Evolutionary conservation across 805 yeast species (phyloP).

Genomic region (Kazachstania africana): DNA sequence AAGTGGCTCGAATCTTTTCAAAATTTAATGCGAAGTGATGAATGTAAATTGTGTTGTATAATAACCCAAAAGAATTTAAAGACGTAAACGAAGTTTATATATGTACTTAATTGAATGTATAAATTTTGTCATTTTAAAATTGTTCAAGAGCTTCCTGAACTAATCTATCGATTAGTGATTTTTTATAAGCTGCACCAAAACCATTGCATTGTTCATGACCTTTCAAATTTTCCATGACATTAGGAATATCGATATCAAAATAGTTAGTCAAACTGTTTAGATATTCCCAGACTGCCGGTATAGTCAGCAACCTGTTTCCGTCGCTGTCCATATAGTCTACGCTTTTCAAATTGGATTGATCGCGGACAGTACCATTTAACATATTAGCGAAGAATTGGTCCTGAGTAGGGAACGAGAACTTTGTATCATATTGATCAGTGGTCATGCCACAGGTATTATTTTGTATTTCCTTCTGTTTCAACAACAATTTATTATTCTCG

Average conservation of each 20-base stretch:
- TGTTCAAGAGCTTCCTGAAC: slow-evolving; percentile 2
- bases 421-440: neutral
- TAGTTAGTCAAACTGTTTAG: slow-evolving; percentile 35
- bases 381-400: slow-evolving; percentile 11
- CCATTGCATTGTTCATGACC: slow-evolving; percentile 72
- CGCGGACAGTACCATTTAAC: neutral
- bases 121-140: too few species aligned
- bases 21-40: too few species aligned
- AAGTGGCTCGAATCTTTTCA: too few species aligned
- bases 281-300: slow-evolving; percentile 80
- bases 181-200: slow-evolving; percentile 36
- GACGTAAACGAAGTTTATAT: too few species aligned
- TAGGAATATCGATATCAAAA: slow-evolving; percentile 36
- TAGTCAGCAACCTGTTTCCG: slow-evolving; percentile 50
- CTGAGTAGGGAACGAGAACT: slow-evolving; percentile 22
- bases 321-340: slow-evolving; percentile 23
- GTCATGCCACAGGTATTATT: too few species aligned
- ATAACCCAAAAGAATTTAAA: too few species aligned
- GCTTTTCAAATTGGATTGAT: neutral
- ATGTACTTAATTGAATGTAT: too few species aligned
- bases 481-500: slow-evolving; percentile 50
- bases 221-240: slow-evolving; percentile 44
- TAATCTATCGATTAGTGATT: slow-evolving; percentile 11
- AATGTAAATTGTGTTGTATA: too few species aligned
- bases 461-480: slow-evolving; percentile 1